Evolutionary conservation across 305 asterid species (phyloP).

Genomic region (Fraxinus angustifolia): DNA sequence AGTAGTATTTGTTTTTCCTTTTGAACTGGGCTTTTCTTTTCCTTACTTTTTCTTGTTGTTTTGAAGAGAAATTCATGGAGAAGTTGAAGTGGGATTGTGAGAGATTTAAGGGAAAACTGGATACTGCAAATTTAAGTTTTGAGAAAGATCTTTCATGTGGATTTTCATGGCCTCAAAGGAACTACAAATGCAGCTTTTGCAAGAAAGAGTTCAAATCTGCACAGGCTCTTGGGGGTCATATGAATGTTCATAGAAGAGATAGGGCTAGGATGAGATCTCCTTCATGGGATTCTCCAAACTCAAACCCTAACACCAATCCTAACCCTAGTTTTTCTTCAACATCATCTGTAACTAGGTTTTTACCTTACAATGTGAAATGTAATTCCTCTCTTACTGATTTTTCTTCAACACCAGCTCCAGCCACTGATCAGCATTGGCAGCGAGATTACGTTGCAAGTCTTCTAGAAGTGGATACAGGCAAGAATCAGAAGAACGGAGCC

Average conservation of each 20-base stretch:
- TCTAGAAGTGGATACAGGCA: conserved; percentile 2
- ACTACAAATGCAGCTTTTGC: conserved; percentile 60
- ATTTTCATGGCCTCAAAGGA: conserved; percentile 54
- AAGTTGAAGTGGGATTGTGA: conserved; percentile 34
- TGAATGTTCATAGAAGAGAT: conserved; percentile 63
- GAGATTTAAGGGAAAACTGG: conserved; percentile 27
- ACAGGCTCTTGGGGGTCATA: conserved; percentile 67
- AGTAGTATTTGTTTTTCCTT: not conserved
- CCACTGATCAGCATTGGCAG: not conserved
- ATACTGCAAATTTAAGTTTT: conserved; percentile 34
- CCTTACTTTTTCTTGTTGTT: not conserved
- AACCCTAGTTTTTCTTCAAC: conserved; percentile 27
- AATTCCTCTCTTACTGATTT: not conserved
- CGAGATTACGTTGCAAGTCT: not conserved
- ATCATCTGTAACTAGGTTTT: conserved; percentile 19
- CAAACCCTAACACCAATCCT: conserved; percentile 14
- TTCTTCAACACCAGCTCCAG: conserved; percentile 14
- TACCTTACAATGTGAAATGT: conserved; percentile 18
- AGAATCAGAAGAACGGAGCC: conserved; percentile 29
- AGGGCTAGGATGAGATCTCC: conserved; percentile 53
- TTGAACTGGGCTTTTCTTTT: not conserved
- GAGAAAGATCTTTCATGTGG: conserved; percentile 41
- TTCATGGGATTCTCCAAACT: conserved; percentile 25
- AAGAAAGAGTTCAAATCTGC: conserved; percentile 63
- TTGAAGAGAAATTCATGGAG: conserved; percentile 26